phyloP scores from a whole-genome alignment of 108 stramenopile species.

The Nitzschia putrida region DNA sequence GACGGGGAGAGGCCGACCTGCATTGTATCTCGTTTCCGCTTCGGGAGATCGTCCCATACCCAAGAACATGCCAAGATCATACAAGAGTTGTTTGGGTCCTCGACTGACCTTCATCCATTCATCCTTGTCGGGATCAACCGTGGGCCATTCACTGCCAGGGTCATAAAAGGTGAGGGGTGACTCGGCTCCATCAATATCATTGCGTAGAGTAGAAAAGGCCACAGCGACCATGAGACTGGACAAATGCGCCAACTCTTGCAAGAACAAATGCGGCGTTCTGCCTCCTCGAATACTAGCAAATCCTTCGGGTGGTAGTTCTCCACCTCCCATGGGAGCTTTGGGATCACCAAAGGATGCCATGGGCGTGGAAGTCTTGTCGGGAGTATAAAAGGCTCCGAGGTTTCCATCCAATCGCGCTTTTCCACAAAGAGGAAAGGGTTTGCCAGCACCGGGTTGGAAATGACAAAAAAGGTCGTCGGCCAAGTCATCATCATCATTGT shows the following conservation, averaged over 20 bases:
- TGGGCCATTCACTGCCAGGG: conserved; percentile 62
- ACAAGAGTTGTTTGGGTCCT: not conserved
- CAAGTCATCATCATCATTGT: not conserved
- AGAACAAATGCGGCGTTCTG: conserved; percentile 66
- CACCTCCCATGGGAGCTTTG: too few relatives aligned
- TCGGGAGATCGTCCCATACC: conserved; percentile 55
- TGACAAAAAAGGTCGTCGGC: not conserved
- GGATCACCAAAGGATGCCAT: too few relatives aligned
- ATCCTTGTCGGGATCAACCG: conserved; percentile 52
- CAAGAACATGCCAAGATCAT: conserved; percentile 30
- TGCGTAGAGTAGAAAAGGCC: conserved; percentile 69
- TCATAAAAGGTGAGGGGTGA: conserved; percentile 56
- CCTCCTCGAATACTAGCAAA: conserved; percentile 65
- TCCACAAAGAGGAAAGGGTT: conserved; percentile 5
- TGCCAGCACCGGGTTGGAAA: conserved; percentile 1
- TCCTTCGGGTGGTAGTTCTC: conserved; percentile 32
- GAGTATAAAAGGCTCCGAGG: conserved; percentile 49
- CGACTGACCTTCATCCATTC: conserved; percentile 16
- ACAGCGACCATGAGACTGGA: conserved; percentile 64
- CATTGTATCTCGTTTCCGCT: conserved; percentile 62
- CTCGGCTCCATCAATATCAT: conserved; percentile 69
- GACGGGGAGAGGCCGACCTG: conserved; percentile 64
- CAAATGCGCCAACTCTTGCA: conserved; percentile 78
- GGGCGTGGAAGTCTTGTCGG: conserved; percentile 3
- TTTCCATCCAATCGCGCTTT: conserved; percentile 62